These are phyloP conservation scores for Paramyrothecium sp. DNA, from an alignment of 2,329 filamentous ascomycete species.

Conservation along the genomic window DNA sequence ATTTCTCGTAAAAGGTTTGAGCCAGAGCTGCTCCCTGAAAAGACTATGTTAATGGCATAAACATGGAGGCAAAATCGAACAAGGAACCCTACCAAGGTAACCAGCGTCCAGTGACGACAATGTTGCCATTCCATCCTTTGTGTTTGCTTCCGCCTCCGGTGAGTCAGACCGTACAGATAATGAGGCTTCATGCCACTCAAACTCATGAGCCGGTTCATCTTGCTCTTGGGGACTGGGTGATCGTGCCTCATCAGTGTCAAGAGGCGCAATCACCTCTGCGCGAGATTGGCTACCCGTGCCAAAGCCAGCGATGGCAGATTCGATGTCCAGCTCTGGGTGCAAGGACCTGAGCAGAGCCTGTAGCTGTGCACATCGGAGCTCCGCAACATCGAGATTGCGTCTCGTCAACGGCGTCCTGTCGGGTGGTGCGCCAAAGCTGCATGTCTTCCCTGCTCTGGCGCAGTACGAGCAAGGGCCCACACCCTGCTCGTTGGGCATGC, in stretches of 20 bases:
- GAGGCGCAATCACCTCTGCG: not conserved
- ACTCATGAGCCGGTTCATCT: slow-evolving; percentile 6
- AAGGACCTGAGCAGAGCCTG: slow-evolving; percentile 22
- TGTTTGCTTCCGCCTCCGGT: slow-evolving; percentile 6
- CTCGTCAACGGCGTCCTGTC: slow-evolving; percentile 31
- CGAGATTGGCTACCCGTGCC: not conserved
- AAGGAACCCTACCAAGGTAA: slow-evolving; percentile 15
- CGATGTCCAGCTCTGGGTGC: slow-evolving; percentile 23
- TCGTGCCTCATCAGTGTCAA: not conserved
- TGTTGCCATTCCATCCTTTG: slow-evolving; percentile 22
- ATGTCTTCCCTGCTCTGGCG: slow-evolving; percentile 22
- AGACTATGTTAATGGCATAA: not conserved
- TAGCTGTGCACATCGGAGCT: slow-evolving; percentile 23
- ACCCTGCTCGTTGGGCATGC: slow-evolving; percentile 9
- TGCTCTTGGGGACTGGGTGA: not conserved
- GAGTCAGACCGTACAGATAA: not conserved
- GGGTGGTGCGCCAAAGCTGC: slow-evolving; percentile 29
- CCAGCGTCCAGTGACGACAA: slow-evolving; percentile 18
- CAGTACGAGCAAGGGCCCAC: slow-evolving; percentile 25
- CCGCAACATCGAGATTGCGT: slow-evolving; percentile 30
- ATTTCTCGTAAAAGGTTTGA: slow-evolving; percentile 22
- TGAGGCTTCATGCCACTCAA: slow-evolving; percentile 18
- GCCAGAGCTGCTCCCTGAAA: slow-evolving; percentile 21
- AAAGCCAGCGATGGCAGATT: slow-evolving; percentile 8
- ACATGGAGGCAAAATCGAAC: no score